These are phyloP conservation scores for Bassia scoparia DNA, from an alignment of 148 eudicot genomes.

Conservation along the genomic window DNA sequence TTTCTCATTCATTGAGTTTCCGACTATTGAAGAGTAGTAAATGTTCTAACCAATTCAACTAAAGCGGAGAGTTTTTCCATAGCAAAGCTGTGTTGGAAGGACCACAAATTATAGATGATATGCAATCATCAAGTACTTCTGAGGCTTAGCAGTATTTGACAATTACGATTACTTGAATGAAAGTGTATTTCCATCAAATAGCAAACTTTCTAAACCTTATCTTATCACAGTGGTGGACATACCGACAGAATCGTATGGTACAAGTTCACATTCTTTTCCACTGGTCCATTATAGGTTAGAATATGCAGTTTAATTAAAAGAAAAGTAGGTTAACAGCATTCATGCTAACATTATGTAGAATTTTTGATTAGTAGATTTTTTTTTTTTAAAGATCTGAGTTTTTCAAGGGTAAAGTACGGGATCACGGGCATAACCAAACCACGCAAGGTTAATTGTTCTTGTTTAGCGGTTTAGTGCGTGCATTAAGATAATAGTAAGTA, in stretches of 20 bases:
- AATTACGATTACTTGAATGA: neutral
- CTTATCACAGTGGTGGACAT: neutral
- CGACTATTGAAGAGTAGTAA: neutral
- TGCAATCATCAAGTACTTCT: neutral
- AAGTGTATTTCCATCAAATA: neutral
- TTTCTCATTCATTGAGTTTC: neutral
- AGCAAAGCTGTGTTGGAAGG: neutral
- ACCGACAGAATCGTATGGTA: neutral
- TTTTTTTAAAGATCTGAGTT: neutral
- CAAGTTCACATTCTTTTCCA: neutral
- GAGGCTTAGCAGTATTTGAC: neutral
- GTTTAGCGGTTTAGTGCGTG: neutral
- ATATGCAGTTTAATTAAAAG: slow-evolving; percentile 2
- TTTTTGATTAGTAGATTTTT: neutral
- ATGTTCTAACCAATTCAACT: neutral
- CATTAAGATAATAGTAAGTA: neutral
- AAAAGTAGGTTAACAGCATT: slow-evolving; percentile 15
- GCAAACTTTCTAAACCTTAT: neutral
- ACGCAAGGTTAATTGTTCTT: neutral
- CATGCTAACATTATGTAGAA: neutral
- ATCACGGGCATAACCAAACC: neutral
- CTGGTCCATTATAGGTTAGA: slow-evolving; percentile 1
- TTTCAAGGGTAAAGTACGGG: neutral
- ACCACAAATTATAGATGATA: slow-evolving; percentile 7
- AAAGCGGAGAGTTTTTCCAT: neutral